These are phyloP conservation scores for Lagerstroemia fauriei DNA, from an alignment of 441 rosid species.

Conservation along the genomic window DNA sequence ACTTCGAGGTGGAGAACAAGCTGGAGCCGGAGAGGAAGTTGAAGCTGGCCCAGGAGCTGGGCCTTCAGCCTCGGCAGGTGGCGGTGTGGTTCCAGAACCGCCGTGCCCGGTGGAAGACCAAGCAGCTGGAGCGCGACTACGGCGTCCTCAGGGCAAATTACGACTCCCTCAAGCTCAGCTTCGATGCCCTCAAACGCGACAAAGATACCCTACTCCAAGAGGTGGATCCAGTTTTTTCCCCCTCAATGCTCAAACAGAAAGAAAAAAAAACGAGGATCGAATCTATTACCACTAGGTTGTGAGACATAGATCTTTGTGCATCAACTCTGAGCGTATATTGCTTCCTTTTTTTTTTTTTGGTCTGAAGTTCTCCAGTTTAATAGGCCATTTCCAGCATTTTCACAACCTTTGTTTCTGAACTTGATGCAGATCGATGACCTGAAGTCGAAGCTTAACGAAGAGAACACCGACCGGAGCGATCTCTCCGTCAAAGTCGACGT, in stretches of 20 bases:
- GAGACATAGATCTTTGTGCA: too few species aligned
- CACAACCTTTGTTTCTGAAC: too few species aligned
- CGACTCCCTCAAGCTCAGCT: slow-evolving; percentile 60
- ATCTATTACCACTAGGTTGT: too few species aligned
- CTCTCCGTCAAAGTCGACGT: slow-evolving; percentile 59
- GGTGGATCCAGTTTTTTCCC: slow-evolving; percentile 56
- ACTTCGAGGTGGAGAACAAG: slow-evolving; percentile 93
- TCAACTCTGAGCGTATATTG: too few species aligned
- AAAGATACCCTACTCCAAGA: slow-evolving; percentile 68
- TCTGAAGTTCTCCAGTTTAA: too few species aligned
- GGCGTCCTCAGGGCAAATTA: slow-evolving; percentile 62
- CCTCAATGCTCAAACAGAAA: too few species aligned
- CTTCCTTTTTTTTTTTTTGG: too few species aligned
- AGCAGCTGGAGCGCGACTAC: slow-evolving; percentile 85
- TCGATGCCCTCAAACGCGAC: slow-evolving; percentile 62
- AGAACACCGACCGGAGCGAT: slow-evolving; percentile 45
- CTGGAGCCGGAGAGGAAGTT: slow-evolving; percentile 91
- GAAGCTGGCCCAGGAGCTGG: slow-evolving; percentile 81
- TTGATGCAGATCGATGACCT: slow-evolving; percentile 74
- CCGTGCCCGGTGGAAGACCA: slow-evolving; percentile 93
- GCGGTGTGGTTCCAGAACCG: slow-evolving; percentile 99
- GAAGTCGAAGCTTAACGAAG: slow-evolving; percentile 61
- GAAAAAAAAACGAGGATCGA: too few species aligned
- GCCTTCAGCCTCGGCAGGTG: slow-evolving; percentile 82
- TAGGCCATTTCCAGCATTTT: too few species aligned